Evolutionary conservation across 2,329 filamentous ascomycete genomes (phyloP), one percentile per base, ranked within the genome.

Genomic region (Aureobasidium subglaciale): DNA sequence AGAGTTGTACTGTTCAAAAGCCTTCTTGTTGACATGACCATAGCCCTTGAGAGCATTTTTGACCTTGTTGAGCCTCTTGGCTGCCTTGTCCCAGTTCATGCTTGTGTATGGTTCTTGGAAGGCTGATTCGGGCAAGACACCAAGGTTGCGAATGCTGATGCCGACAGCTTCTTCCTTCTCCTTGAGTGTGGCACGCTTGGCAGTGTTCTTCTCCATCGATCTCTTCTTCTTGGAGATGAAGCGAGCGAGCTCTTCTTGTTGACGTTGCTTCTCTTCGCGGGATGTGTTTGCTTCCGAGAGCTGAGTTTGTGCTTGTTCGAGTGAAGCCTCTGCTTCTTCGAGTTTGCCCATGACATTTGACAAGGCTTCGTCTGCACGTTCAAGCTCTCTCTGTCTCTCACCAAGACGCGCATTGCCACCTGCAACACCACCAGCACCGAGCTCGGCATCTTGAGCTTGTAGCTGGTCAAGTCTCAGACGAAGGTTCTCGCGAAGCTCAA

Each of bases 11-110:
- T 99, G 93, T 72, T 99, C 95, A 68, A 97, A 96, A 0, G 93
- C 93, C 74, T 99, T 97, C 75, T 97, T 99, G 81, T 99, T 99
- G 74, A 99, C 91, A 65, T 96, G 90, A 55, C 90, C 90, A 74
- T 93, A 97, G 69, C 96, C 96, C 75, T 97, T 97, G 55, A 97
- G 78, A 0, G 88, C 85, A 63, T 96, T 89, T 60, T 95, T 95
- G 65, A 92, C 90, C 66, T 91, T 95, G 73, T 93, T 90, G 22
- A 97, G 82, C 56, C 86, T 85, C 65, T 80, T 81, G 53, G 79
- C 78, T 54, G 67, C 72, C 62, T 68, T 82, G 60, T 91, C 88
- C 24, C 86, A 84, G 63, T 90, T 86, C 70, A 90, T 87, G 63
- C 86, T 86, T 65, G 88, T 84, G 68, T 95, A 99, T 8, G 62